Base-by-base conservation (phyloP, 306 rosid genomes). In the Lathyrus aphaca region DNA sequence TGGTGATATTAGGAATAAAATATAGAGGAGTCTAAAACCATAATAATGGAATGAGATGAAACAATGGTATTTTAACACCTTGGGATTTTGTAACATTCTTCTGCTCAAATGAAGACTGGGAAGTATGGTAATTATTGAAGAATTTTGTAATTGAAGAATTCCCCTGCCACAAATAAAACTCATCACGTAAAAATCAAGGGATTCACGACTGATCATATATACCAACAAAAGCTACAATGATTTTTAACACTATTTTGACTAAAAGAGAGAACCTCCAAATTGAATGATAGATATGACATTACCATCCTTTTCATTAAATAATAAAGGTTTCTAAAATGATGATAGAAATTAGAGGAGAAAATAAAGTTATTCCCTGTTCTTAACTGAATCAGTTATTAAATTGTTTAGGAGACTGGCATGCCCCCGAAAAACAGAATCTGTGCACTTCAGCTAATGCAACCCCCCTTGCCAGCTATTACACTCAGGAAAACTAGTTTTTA, bases 61-160 rank as follows among this genome's bases (percentile, higher is more conserved):
- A 75, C 59, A 74, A 23, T 19, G 78, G 42, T 53, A 62, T 46
- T 75, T 72, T 45, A 35, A 32, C 80, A 75, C 82, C 88, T 29
- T 77, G 80, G n/a, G 10, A 44, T 70, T 75, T 78, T 70, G 71
- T 69, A 42, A 19, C 78, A 68, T 63, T 68, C 83, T 85, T 86
- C 69, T 74, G 85, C 78, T 74, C 86, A 72, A 62, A 54, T 23
- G 85, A 79, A 23, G 84, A 44, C 76, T 43, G 76, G 10, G 85
- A 68, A 68, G 59, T 82, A 65, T 43, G 76, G 10, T 84, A 70
- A 68, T 66, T 82, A 61, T 81, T 85, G 76, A 90, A 93, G 75
- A 86, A 76, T 38, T 78, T 84, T 70, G 80, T 55, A 74, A 93
- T 93, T 40, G 98, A 93, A 78, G 69, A 56, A 15, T 75, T 78